Base-by-base conservation (phyloP, 768 basidiomycete species). In the Kondoa malvinella region DNA sequence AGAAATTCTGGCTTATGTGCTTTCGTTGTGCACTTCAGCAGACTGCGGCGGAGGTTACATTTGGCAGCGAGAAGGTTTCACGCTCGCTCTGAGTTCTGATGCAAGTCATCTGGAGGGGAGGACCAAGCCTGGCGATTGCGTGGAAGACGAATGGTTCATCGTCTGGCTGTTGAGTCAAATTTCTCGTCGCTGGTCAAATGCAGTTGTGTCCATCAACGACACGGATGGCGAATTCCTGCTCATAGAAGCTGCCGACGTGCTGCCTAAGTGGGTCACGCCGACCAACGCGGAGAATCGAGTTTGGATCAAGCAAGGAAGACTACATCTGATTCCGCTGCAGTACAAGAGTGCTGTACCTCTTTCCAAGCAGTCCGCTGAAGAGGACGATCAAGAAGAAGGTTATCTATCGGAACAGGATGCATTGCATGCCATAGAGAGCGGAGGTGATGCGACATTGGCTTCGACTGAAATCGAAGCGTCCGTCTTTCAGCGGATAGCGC, bases 91-190 rank as follows among this genome's bases (percentile, higher is more conserved):
- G 26, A 34, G 25, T 1, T 30, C 26, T 21, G 57, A 56, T 4
- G 67, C 26, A n/a, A 30, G 82, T 78, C 78, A 85, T 56, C 77
- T 96, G 1, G 85, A 90, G 74, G 91, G 92, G 8, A 79, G 81
- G 58, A 88, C 92, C 86, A 81, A 92, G 58, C 88, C 97, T 27
- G 94, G 95, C 1, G 95, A 99, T 77, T 88, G 85, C 65, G 83
- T 97, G n/a, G 92, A 99, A 76, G 95, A 99, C 73, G 95, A 99
- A 77, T 99, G 95, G 95, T 86, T 86, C 75, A 81, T 83, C 16
- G 91, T 96, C 21, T 97, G 89, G 89, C 79, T 97, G 60, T 78
- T 97, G 68, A 82, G 81, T 72, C 83, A 89, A 77, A 80, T 94
- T 50, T 50, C 67, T 87, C 85, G 69, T 78, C 80, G 56, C 84